phyloP scores from a whole-genome alignment of 257 asterid genomes.

The Solanum pinnatisectum region DNA sequence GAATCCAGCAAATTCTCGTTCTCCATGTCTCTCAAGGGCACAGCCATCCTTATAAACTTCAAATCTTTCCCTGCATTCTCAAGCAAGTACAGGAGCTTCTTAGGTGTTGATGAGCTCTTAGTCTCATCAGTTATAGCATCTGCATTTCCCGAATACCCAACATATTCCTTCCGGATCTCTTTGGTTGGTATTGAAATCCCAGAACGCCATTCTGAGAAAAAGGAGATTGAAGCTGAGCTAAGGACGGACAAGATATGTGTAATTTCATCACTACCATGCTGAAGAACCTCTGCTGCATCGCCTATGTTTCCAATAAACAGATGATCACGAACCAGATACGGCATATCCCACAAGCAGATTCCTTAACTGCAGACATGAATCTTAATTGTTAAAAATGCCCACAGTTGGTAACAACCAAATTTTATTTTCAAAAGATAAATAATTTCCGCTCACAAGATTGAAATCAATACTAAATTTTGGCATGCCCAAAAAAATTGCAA shows the following conservation, averaged over 20 bases:
- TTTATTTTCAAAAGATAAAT: not conserved
- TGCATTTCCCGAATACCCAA: constrained; percentile 40
- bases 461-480: not conserved
- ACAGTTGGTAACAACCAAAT: not conserved
- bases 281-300: constrained; percentile 88
- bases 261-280: constrained; percentile 61
- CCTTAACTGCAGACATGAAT: not conserved
- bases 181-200: constrained; percentile 51
- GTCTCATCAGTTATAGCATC: constrained; percentile 37
- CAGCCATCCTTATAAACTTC: constrained; percentile 82
- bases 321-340: constrained; percentile 74
- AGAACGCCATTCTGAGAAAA: constrained; percentile 90
- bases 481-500: not conserved
- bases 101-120: constrained; percentile 51
- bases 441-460: not conserved
- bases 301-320: constrained; percentile 75
- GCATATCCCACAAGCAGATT: constrained; percentile 44
- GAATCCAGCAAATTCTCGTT: constrained; percentile 72
- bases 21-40: constrained; percentile 90
- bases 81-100: constrained; percentile 65
- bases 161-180: constrained; percentile 76
- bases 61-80: constrained; percentile 91
- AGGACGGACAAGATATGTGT: constrained; percentile 76
- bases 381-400: not conserved
- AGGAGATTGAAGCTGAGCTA: constrained; percentile 79